Evolutionary conservation across 139 green algal species (phyloP).

Genomic region (Zygnema circumcarinatum): DNA sequence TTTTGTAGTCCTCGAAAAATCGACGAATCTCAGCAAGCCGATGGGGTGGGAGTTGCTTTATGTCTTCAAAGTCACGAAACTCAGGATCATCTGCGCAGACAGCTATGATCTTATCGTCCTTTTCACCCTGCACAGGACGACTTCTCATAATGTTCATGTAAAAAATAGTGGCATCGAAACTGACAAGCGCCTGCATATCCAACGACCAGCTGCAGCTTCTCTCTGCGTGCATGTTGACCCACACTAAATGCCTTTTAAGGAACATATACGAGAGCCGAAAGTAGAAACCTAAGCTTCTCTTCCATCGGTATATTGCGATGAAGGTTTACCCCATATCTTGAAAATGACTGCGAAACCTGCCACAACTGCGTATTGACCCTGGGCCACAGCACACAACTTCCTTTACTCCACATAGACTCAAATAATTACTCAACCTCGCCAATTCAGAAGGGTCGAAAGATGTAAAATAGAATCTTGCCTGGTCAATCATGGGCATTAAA

Average conservation of each 20-base stretch:
- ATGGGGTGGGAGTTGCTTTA: conserved; percentile 87
- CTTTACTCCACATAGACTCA: too few species aligned
- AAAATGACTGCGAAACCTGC: too few species aligned
- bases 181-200: background rate
- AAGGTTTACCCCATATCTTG: too few species aligned
- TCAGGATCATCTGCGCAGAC: conserved; percentile 92
- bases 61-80: conserved; percentile 86
- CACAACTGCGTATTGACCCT: too few species aligned
- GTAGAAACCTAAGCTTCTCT: too few species aligned
- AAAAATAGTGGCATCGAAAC: background rate
- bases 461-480: conserved; percentile 61
- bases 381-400: too few species aligned
- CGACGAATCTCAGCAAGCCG: conserved; percentile 65
- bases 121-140: conserved; percentile 46
- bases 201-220: background rate
- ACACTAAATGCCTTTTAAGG: background rate
- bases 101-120: conserved; percentile 72
- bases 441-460: too few species aligned
- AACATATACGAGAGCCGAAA: background rate
- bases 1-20: conserved; percentile 65
- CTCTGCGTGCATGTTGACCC: background rate
- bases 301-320: too few species aligned
- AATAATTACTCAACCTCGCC: too few species aligned
- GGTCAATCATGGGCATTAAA: conserved; percentile 95
- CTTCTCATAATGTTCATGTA: background rate